Conservation (phyloP, 306 rosid species). For the Gleditsia sinensis region DNA sequence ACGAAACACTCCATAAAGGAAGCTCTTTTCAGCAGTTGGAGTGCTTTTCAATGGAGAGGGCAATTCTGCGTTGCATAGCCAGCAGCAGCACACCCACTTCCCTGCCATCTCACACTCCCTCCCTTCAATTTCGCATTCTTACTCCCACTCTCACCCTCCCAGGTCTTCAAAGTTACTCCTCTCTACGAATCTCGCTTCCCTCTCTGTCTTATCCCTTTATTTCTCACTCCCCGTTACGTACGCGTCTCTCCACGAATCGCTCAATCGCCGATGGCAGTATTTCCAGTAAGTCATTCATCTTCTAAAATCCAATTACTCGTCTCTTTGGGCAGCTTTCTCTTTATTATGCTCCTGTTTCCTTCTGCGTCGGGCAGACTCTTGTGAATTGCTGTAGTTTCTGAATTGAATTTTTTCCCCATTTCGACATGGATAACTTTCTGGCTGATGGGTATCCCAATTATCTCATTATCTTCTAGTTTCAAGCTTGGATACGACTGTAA, state of each 20-base stretch:
- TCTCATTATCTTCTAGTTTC: not conserved
- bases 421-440: not conserved
- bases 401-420: no score
- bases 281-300: slow-evolving; percentile 41
- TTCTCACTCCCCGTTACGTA: not conserved
- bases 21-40: not conserved
- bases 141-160: not conserved
- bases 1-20: not conserved
- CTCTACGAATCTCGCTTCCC: slow-evolving; percentile 9
- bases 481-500: not conserved
- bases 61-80: not conserved
- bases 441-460: not conserved
- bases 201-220: not conserved
- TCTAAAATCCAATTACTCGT: not conserved
- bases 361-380: not conserved
- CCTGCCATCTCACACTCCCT: not conserved
- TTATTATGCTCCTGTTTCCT: not conserved
- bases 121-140: slow-evolving; percentile 10
- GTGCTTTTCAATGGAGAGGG: slow-evolving; percentile 17
- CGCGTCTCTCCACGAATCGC: slow-evolving; percentile 30
- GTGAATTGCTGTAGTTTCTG: not conserved
- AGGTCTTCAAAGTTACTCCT: no score
- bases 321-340: not conserved
- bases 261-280: slow-evolving; percentile 32
- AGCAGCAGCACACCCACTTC: not conserved